phyloP scores from a whole-genome alignment of 1,284 basidiomycete species.

The Termitomyces sp. region DNA sequence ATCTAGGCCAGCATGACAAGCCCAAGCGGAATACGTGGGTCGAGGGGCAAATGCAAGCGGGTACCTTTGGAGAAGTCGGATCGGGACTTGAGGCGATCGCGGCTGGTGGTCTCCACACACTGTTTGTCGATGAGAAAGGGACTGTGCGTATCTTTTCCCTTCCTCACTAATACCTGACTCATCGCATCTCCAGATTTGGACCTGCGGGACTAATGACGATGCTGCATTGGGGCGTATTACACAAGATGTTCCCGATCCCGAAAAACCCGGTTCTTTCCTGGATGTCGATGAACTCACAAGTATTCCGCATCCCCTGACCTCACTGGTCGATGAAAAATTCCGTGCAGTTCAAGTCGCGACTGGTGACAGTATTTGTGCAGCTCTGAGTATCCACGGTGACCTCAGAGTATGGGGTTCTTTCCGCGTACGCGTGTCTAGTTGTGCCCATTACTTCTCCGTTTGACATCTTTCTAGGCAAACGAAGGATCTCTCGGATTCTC shows the following conservation, averaged over 20 bases:
- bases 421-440: slow-evolving; percentile 53
- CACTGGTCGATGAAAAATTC: slow-evolving; percentile 71
- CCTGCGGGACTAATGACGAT: slow-evolving; percentile 90
- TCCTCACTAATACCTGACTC: slow-evolving; percentile 1
- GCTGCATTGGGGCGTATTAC: slow-evolving; percentile 86
- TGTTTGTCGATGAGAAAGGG: slow-evolving; percentile 82
- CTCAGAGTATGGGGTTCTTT: slow-evolving; percentile 91
- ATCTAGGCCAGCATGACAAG: slow-evolving; percentile 63
- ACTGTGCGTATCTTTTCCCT: slow-evolving; percentile 48
- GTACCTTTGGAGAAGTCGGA: slow-evolving; percentile 62
- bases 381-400: slow-evolving; percentile 73
- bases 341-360: slow-evolving; percentile 79
- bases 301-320: slow-evolving; percentile 69
- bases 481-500: slow-evolving; percentile 88
- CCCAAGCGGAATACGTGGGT: slow-evolving; percentile 68
- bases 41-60: slow-evolving; percentile 55
- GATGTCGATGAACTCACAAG: slow-evolving; percentile 79
- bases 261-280: slow-evolving; percentile 52
- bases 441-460: background rate
- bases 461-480: slow-evolving; percentile 44
- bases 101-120: slow-evolving; percentile 81
- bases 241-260: slow-evolving; percentile 62
- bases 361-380: slow-evolving; percentile 83
- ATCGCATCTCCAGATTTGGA: slow-evolving; percentile 57
- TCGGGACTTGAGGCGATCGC: slow-evolving; percentile 74